Percentiles rank a stretch among this genome's conserved stretches.
phyloP scores from a whole-genome alignment of 2,329 filamentous ascomycete genomes.

The Botrytis galanthina region DNA sequence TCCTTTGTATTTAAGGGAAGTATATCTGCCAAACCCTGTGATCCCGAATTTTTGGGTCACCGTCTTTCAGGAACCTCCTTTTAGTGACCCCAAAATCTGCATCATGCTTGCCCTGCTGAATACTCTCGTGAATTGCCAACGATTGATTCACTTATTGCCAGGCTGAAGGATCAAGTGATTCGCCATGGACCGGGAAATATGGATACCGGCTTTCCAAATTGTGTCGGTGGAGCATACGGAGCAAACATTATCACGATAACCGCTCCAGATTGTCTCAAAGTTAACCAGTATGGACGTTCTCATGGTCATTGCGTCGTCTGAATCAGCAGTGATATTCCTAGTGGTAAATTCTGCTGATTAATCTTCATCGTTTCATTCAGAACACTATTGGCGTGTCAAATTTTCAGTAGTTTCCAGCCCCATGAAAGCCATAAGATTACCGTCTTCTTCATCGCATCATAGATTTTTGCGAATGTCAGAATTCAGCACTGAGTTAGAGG shows the following conservation, averaged over 20 bases:
- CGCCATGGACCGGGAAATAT: not conserved
- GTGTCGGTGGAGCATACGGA: too few relatives aligned
- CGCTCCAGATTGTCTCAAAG: not conserved
- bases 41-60: not conserved
- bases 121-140: not conserved
- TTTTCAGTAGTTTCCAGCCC: not conserved
- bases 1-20: too few relatives aligned
- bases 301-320: not conserved
- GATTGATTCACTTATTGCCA: not conserved
- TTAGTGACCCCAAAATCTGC: not conserved
- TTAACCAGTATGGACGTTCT: not conserved
- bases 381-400: not conserved
- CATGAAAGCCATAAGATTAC: not conserved
- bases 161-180: not conserved
- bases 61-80: not conserved
- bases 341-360: not conserved
- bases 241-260: not conserved
- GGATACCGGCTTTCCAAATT: too few relatives aligned
- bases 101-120: not conserved
- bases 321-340: not conserved
- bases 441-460: not conserved
- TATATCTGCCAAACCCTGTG: not conserved
- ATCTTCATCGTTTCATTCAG: not conserved
- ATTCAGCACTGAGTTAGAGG: not conserved
- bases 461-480: not conserved